Evolutionary conservation across 345 rosid species (phyloP), one percentile per base, ranked within the genome.

Genomic region (Acer negundo): DNA sequence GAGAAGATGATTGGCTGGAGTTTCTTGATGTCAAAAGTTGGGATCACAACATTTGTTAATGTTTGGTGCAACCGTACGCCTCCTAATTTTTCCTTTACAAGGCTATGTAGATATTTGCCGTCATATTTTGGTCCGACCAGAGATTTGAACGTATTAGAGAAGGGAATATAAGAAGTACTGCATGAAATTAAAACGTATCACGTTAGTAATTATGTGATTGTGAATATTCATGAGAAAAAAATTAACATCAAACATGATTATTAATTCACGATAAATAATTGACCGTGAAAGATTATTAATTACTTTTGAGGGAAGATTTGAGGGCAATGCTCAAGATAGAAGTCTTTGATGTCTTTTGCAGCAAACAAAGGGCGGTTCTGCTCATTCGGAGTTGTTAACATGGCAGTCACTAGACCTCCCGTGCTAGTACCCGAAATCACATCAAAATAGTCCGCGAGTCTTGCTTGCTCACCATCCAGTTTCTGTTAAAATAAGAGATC

Each of bases 1-100:
- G 90, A 87, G 76, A 93, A 93, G 74, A 91, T 85, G 42, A 81
- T 71, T 20, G 97, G 97, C 77, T 91, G 94, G 70, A 93, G 92
- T 31, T 51, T 51, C 72, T 85, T 86, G 82, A 93, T 86, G 83
- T 93, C 95, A 71, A 93, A 93, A 3, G 97, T 87, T 16, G 97
- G 94, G 69, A 93, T 93, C 8, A 93, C 90, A 24, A 93, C 85
- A 10, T 91, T 90, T 20, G 97, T 90, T 67, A 93, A 79, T 16
- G 97, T 84, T 81, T 93, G 86, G 42, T 77, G 81, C 80, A 93
- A 56, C 47, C 81, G 78, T 55, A 59, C 74, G 9, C 89, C 81
- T 11, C 96, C 94, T 62, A 93, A 69, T 66, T 80, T 84, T 42
- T 83, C 82, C 78, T 62, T 82, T 10, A 90, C 79, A 44, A 89